These are phyloP conservation scores for Penicillium goetzii DNA, from an alignment of 495 filamentous ascomycete genomes.

Conservation along the genomic window DNA sequence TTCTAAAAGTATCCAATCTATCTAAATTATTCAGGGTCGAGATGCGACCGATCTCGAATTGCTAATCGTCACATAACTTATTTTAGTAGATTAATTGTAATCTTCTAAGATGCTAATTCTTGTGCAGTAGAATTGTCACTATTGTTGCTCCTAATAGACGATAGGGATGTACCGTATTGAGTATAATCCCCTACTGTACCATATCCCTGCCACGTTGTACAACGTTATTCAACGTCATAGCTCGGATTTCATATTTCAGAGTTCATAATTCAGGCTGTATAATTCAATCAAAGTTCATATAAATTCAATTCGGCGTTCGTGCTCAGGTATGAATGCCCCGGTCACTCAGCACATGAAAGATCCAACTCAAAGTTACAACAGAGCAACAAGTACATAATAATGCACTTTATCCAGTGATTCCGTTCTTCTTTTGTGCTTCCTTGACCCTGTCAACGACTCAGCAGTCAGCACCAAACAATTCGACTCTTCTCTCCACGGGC, in stretches of 20 bases:
- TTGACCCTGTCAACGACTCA: neutral
- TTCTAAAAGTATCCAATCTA: neutral
- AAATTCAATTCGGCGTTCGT: neutral
- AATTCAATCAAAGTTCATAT: neutral
- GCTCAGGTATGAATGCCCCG: neutral
- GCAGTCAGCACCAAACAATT: neutral
- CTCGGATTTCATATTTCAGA: neutral
- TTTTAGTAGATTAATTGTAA: neutral
- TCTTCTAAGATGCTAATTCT: neutral
- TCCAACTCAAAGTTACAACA: neutral
- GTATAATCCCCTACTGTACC: neutral
- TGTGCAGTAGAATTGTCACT: neutral
- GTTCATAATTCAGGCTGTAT: neutral
- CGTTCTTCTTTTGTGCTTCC: neutral
- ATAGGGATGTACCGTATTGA: neutral
- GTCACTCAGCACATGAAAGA: neutral
- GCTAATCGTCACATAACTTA: neutral
- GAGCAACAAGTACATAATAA: neutral
- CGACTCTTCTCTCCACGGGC: neutral
- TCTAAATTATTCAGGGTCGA: neutral
- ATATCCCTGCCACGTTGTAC: neutral
- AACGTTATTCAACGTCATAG: neutral
- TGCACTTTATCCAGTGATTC: neutral
- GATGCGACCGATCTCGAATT: conserved; percentile 6
- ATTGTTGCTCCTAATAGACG: neutral